Evolutionary conservation across 768 basidiomycete species (phyloP).

Genomic region (Crassisporium funariophilum): DNA sequence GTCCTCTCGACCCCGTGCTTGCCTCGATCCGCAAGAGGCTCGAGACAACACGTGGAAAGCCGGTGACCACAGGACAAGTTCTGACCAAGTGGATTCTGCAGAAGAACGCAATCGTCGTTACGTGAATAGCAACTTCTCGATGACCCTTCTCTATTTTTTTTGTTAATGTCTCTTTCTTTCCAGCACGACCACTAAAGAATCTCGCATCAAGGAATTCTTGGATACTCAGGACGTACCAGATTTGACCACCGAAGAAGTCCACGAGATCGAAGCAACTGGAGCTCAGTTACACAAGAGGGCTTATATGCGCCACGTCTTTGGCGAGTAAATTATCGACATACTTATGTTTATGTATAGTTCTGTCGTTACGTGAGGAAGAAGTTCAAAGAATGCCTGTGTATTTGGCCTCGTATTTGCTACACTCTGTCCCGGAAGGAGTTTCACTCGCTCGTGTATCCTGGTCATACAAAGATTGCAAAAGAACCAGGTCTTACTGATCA

Average conservation of each 20-base stretch:
- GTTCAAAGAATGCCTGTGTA: too few species aligned
- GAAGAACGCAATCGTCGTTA: constrained; percentile 67
- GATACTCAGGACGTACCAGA: constrained; percentile 46
- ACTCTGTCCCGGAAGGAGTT: too few species aligned
- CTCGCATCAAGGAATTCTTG: constrained; percentile 48
- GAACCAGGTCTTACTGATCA: too few species aligned
- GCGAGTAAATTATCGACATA: constrained; percentile 19
- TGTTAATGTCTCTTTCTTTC: constrained; percentile 1
- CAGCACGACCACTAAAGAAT: constrained; percentile 51
- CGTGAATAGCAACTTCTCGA: constrained; percentile 40
- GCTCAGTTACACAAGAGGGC: constrained; percentile 44
- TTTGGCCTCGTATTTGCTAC: too few species aligned
- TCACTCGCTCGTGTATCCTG: too few species aligned
- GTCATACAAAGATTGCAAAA: too few species aligned
- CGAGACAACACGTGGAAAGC: constrained; percentile 39
- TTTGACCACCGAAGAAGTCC: constrained; percentile 58
- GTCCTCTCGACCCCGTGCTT: constrained; percentile 63
- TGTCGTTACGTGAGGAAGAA: background rate
- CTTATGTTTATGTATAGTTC: background rate
- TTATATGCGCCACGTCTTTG: constrained; percentile 43
- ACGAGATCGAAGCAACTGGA: constrained; percentile 62
- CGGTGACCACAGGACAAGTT: constrained; percentile 62
- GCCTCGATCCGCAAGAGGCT: constrained; percentile 51
- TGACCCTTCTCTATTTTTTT: background rate
- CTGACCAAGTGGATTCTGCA: constrained; percentile 67